A percentile compares a stretch with the other conserved stretches of the same genome.
phyloP scores from a whole-genome alignment of 2,329 filamentous ascomycete genomes.

The Lecanicillium sp. region DNA sequence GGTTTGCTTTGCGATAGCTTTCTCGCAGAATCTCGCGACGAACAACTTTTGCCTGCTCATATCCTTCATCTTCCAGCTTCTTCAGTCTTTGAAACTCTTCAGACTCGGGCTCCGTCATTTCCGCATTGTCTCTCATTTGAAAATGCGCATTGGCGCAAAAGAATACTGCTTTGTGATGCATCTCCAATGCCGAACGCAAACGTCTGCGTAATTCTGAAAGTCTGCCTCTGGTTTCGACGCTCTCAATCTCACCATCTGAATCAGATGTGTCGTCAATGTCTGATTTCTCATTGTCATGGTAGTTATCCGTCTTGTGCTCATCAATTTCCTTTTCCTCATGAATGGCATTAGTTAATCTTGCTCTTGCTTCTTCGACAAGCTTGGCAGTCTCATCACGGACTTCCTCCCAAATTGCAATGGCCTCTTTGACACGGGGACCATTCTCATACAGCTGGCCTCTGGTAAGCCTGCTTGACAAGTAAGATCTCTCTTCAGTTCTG shows the following conservation, averaged over 20 bases:
- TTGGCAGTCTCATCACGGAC: slow-evolving; percentile 39
- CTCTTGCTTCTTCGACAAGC: slow-evolving; percentile 56
- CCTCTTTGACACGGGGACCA: slow-evolving; percentile 56
- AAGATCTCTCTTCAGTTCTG: slow-evolving; percentile 58
- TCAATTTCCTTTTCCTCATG: slow-evolving; percentile 15
- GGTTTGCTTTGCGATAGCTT: slow-evolving; percentile 24
- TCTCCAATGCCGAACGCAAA: slow-evolving; percentile 64
- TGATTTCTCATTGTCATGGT: slow-evolving; percentile 13
- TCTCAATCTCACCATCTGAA: slow-evolving; percentile 34
- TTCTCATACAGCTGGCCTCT: slow-evolving; percentile 76
- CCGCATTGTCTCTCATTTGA: slow-evolving; percentile 67
- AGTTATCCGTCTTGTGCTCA: not conserved
- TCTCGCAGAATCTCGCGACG: slow-evolving; percentile 70
- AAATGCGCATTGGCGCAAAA: slow-evolving; percentile 78
- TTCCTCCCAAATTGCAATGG: slow-evolving; percentile 60
- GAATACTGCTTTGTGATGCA: slow-evolving; percentile 76
- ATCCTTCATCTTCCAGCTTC: slow-evolving; percentile 60
- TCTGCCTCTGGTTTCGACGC: slow-evolving; percentile 37
- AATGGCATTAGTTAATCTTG: slow-evolving; percentile 47
- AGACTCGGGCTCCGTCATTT: slow-evolving; percentile 56
- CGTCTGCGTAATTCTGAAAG: slow-evolving; percentile 22
- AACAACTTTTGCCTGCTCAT: slow-evolving; percentile 69
- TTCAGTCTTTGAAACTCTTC: slow-evolving; percentile 60
- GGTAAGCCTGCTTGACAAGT: slow-evolving; percentile 55
- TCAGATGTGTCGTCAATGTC: slow-evolving; percentile 23